Conservation (phyloP, 768 basidiomycete species). For the Gymnopilus junonius region DNA sequence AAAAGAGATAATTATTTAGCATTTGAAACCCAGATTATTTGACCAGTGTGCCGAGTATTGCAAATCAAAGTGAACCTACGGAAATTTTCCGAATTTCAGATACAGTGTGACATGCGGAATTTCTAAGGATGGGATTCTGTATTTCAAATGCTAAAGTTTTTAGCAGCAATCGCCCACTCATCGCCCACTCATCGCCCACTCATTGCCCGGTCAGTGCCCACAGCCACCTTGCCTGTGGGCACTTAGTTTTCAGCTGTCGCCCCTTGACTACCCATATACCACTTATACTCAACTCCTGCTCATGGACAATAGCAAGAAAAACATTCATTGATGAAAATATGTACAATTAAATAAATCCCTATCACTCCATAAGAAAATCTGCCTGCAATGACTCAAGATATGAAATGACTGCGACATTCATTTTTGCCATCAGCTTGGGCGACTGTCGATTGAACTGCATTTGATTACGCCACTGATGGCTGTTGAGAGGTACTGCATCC, state of each 20-base stretch:
- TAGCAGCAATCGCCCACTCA: too few species aligned
- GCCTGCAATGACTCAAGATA: slow-evolving; percentile 3
- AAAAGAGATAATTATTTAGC: not conserved
- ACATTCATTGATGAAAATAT: not conserved
- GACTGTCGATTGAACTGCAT: slow-evolving; percentile 3
- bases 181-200: too few species aligned
- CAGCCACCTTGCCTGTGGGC: not conserved
- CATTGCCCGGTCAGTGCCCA: too few species aligned
- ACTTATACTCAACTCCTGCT: too few species aligned
- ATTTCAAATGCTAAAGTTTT: too few species aligned
- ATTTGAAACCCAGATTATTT: not conserved
- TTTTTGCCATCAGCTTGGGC: not conserved
- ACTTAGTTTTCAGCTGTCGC: too few species aligned
- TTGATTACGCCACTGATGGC: slow-evolving; percentile 3
- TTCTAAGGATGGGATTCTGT: too few species aligned
- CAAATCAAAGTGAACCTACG: too few species aligned
- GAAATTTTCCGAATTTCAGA: too few species aligned
- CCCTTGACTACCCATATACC: too few species aligned
- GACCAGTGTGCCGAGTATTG: too few species aligned
- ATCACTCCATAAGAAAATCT: not conserved
- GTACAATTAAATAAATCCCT: not conserved
- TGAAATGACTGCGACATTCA: not conserved
- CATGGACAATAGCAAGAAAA: not conserved
- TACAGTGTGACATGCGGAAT: too few species aligned
- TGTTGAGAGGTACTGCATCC: not conserved